A percentile compares a stretch with the other conserved stretches of the same genome.
phyloP scores from a whole-genome alignment of 2,329 filamentous ascomycete species.

The Alternaria brassicicola region DNA sequence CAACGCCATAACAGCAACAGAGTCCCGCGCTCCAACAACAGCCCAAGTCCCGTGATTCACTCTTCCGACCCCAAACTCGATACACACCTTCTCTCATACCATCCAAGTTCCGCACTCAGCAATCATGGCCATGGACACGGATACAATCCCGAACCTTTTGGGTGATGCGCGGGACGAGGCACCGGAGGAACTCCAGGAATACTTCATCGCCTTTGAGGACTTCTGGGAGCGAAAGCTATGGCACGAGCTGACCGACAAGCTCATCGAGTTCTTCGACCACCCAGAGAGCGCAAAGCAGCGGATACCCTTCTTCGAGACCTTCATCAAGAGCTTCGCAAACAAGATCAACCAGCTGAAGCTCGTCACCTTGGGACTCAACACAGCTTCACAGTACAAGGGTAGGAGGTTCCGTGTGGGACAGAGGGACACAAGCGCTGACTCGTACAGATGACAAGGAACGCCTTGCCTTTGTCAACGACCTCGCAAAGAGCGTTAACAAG shows the following conservation, averaged over 20 bases:
- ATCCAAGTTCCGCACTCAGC: background rate
- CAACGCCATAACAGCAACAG: slow-evolving; percentile 30
- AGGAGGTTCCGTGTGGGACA: slow-evolving; percentile 49
- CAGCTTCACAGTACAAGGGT: slow-evolving; percentile 85
- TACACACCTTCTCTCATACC: background rate
- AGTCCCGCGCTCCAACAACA: slow-evolving; percentile 25
- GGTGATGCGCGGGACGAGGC: slow-evolving; percentile 86
- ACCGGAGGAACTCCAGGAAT: slow-evolving; percentile 83
- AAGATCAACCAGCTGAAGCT: slow-evolving; percentile 99
- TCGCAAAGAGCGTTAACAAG: slow-evolving; percentile 88
- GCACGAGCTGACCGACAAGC: slow-evolving; percentile 93
- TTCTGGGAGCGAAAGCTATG: slow-evolving; percentile 98
- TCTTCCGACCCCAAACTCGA: slow-evolving; percentile 3
- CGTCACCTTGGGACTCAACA: slow-evolving; percentile 85
- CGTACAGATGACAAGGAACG: slow-evolving; percentile 80
- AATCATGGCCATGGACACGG: slow-evolving; percentile 72
- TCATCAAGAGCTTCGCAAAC: slow-evolving; percentile 94
- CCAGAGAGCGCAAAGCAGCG: slow-evolving; percentile 82
- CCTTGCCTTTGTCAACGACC: slow-evolving; percentile 79
- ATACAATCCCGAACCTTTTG: slow-evolving; percentile 90
- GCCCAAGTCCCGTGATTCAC: slow-evolving; percentile 10
- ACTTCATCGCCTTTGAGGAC: slow-evolving; percentile 92
- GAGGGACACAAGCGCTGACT: slow-evolving; percentile 28
- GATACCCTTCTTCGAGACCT: slow-evolving; percentile 89
- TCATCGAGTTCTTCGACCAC: slow-evolving; percentile 86